Base-by-base conservation (phyloP, 1,139 yeast species). In the Yueomyces sp. region DNA sequence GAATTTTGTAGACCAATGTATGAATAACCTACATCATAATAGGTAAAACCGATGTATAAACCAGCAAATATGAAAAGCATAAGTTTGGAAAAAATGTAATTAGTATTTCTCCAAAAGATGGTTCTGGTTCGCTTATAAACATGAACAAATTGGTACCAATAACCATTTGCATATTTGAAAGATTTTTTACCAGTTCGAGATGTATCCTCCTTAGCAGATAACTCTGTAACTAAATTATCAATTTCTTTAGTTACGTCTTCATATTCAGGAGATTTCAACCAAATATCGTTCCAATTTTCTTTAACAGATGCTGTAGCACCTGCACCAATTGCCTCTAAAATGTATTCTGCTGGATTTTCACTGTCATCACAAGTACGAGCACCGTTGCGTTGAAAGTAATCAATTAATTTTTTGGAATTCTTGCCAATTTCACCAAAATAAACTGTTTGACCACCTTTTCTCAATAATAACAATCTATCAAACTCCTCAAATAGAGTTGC, bases 321-420 rank as follows among this genome's bases (percentile, higher is more conserved):
- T 12, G 78, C 79, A 40, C 78, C 79, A 56, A 75, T 75, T 32
- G 70, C 71, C 49, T 74, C 72, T 51, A 73, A 62, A 58, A 73
- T 71, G 64, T 75, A 73, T 56, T 73, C 78, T 8, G 78, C 76
- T 3, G 76, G 76, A 47, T 75, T 72, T 62, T 56, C 78, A 63
- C 49, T 57, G 52, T 41, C 48, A 12, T 68, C 67, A 62, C 80
- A 75, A 44, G 64, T 56, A 42, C 77, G 64, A 39, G 73, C 71
- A 40, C 79, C 78, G 46, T 72, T 62, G 33, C 56, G 55, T 53
- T 74, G 76, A 51, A 75, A 75, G 50, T 75, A 75, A 38, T 63
- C 51, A 40, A 73, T 61, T 49, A 75, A 58, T 1, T 66, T 63
- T 3, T 59, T 47, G 44, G 77, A 74, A 50, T 70, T 65, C 37